Evolutionary conservation across 1,284 basidiomycete genomes (phyloP), one percentile per base, ranked within the genome.

Genomic region (Ceratobasidium sp.): DNA sequence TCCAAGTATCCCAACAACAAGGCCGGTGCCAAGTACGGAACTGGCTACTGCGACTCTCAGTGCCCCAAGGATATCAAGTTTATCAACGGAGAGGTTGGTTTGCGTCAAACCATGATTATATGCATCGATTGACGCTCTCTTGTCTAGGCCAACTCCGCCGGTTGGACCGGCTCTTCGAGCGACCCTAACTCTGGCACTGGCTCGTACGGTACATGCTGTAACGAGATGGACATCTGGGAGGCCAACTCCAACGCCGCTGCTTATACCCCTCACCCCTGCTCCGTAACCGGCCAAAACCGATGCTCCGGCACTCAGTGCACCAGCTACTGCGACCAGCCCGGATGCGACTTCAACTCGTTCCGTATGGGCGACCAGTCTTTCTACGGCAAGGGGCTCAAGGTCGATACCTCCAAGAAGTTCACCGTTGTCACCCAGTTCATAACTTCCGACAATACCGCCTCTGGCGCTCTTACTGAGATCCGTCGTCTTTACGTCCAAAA

Each of bases 391-490:
- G 87, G 87, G 81, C 77, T 82, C 80, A 87, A 85, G 77, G 85
- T 89, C 82, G 87, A 89, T 83, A 89, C 88, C 82, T 86, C 77
- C 82, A 81, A 84, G 81, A 85, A 84, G 80, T 84, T 89, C 84
- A 90, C 89, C 71, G 87, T 89, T 80, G 88, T 90, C 80, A 90
- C 89, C 69, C 89, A 90, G 82, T 90, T 90, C 86, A 79, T 89
- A 81, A 88, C 88, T 79, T 80, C 82, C 79, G 85, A 87, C 84
- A 85, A 86, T 81, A 86, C 87, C 38, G 81, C 86, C 75, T 82
- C 83, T 73, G 88, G 89, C 70, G 83, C 82, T 44, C 86, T 86
- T 84, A 84, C 83, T 57, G 88, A 89, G 82, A 90, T 89, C 84
- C 86, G 87, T 78, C 88, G 88, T 71, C 80, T 89, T 81, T 90